Evolutionary conservation across 495 filamentous ascomycete species (phyloP), one percentile per base, ranked within the genome.

Genomic region (Podospora australis): DNA sequence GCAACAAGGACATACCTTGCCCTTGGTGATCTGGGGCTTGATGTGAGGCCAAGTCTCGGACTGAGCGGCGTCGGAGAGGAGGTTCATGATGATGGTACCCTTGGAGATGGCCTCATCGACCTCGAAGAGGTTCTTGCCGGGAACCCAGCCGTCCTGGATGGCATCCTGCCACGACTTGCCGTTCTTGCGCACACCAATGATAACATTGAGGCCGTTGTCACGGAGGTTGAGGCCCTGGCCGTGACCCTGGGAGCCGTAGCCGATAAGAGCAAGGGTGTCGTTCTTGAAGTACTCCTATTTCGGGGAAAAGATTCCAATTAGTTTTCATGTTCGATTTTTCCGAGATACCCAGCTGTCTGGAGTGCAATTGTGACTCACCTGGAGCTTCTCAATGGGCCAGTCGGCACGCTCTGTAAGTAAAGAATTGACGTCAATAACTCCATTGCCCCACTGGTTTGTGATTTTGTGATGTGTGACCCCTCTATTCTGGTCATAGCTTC

Each of bases 241-340:
- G 75, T 98, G 92, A 57, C 92, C 79, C 59, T 98, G 92, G 56
- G 94, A 97, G 60, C 92, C 92, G 76, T 98, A 98, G 67, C 92
- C 92, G 70, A 98, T 98, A 60, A 98, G 85, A 52, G 94, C 92
- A 62, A 98, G 88, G 63, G 90, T 97, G 67, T 98, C 92, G 74
- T 97, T 83, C 83, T 97, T 97, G 86, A 98, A 97, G 82, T 88
- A 98, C 39, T 96, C 88, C 84, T 96, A 55, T 39, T n/a, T n/a
- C 11, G n/a, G n/a, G 28, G 23, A 13, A 5, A 13, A 6, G 11
- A 24, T 24, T 28, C 22, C 13, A n/a, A 23, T 43, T 43, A 43
- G 40, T 23, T 43, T 14, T 26, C 11, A 43, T 8, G 13, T 36
- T 13, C n/a, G n/a, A n/a, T n/a, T n/a, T n/a, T n/a, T n/a, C n/a